Evolutionary conservation across 805 yeast genomes (phyloP), one percentile per base, ranked within the genome.

Genomic region (Millerozyma acaciae): DNA sequence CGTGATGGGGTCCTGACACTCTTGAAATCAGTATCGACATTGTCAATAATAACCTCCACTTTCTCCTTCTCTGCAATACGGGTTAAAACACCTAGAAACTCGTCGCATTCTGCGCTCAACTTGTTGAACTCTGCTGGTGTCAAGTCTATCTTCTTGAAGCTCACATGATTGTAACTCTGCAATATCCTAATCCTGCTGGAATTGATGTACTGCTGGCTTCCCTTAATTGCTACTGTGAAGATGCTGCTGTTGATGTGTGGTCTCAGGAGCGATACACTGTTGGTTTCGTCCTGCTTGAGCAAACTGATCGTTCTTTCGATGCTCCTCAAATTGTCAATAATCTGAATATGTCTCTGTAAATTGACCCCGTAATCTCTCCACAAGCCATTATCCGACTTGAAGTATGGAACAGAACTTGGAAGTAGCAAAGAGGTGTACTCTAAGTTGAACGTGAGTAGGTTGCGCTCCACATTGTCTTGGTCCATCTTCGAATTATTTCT

Each of bases 31-130:
- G 56, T 40, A 8, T 51, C 52, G 18, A 42, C 44, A 28, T 61
- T 56, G 30, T 71, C 60, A 8, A 77, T 55, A 16, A 68, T 40
- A 22, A 79, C 62, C 40, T 76, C 75, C 9, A 75, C 78, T 4
- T 62, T 50, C 39, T 66, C 63, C 28, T 50, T 60, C 16, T 50
- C 38, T 1, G 79, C 67, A 8, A 79, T 45, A 17, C 62, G 53
- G 6, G 53, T 44, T 31, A 79, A 48, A 24, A 48, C 45, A 16
- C 32, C 35, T 14, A 52, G 38, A 38, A 64, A 64, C 15, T 41
- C 33, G 14, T 45, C 42, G 10, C 32, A 12, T 7, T 23, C 16
- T 12, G 38, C 37, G 10, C 10, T 6, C 7, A 61, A 45, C 5
- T 39, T 21, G 8, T 36, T 31, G 24, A 65, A 41, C 31, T 58